Conservation (phyloP, 352 stramenopile genomes). For the Phytopythium helicoides region DNA sequence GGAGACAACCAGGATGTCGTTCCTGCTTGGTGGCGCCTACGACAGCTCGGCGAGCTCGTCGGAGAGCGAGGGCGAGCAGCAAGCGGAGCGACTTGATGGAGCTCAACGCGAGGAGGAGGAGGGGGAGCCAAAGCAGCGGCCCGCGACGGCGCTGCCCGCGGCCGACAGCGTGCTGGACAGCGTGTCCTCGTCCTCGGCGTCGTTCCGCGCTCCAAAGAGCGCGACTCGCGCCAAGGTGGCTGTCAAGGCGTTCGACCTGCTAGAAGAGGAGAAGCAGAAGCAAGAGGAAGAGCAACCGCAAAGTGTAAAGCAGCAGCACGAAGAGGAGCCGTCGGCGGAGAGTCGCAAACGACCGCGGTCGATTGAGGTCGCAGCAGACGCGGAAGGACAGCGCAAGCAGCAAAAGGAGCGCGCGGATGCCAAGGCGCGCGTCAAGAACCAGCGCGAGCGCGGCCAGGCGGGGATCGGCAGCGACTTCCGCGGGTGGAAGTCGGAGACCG, state of each 20-base stretch:
- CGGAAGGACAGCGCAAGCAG: conserved; percentile 43
- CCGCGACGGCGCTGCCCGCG: conserved; percentile 27
- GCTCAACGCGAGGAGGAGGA: not conserved
- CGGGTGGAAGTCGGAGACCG: conserved; percentile 72
- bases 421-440: conserved; percentile 75
- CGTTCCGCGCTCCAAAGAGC: conserved; percentile 31
- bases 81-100: not conserved
- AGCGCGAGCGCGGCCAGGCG: conserved; percentile 66
- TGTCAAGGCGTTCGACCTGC: conserved; percentile 32
- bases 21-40: conserved; percentile 49
- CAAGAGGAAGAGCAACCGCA: no score
- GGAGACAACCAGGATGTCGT: conserved; percentile 32
- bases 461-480: conserved; percentile 78
- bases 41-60: conserved; percentile 25
- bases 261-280: conserved; percentile 21
- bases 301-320: no score
- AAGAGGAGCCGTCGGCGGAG: conserved; percentile 3
- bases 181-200: conserved; percentile 27
- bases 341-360: conserved; percentile 18
- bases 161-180: conserved; percentile 41
- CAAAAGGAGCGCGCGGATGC: conserved; percentile 40
- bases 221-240: conserved; percentile 4
- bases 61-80: conserved; percentile 25
- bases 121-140: not conserved
- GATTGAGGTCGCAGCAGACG: not conserved